Percentiles rank a stretch among this genome's conserved stretches.
Evolutionary conservation across 495 filamentous ascomycete species (phyloP).

Genomic region (Neurospora pannonica): DNA sequence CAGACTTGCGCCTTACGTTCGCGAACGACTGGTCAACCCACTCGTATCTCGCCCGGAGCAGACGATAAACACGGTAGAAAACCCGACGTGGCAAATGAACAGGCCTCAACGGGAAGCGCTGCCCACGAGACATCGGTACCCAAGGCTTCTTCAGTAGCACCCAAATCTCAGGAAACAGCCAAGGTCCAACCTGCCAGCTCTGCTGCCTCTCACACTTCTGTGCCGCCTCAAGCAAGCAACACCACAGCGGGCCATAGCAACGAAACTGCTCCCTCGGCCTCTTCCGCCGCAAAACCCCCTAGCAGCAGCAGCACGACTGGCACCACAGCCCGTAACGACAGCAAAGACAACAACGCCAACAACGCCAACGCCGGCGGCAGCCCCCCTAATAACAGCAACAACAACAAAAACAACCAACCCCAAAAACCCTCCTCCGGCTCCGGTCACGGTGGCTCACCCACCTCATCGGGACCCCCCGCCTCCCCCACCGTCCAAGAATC

Average conservation of each 20-base stretch:
- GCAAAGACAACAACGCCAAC: constrained; percentile 5
- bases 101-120: constrained; percentile 1
- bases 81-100: constrained; percentile 1
- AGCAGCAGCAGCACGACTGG: not conserved
- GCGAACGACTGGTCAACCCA: constrained; percentile 18
- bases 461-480: constrained; percentile 37
- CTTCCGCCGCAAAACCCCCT: not conserved
- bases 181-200: not conserved
- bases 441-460: constrained; percentile 19
- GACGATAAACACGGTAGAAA: not conserved
- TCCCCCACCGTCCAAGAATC: constrained; percentile 87
- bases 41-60: constrained; percentile 8
- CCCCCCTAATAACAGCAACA: constrained; percentile 1
- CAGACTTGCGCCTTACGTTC: constrained; percentile 17
- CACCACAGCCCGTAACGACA: constrained; percentile 2
- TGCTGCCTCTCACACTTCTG: constrained; percentile 1
- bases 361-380: constrained; percentile 3
- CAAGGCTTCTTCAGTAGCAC: not conserved
- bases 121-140: constrained; percentile 2
- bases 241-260: not conserved
- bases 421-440: constrained; percentile 27
- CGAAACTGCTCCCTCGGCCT: not conserved
- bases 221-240: not conserved
- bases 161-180: not conserved
- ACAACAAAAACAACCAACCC: constrained; percentile 5